phyloP scores from a whole-genome alignment of 2,329 filamentous ascomycete genomes.

The Triangularia setosa region DNA sequence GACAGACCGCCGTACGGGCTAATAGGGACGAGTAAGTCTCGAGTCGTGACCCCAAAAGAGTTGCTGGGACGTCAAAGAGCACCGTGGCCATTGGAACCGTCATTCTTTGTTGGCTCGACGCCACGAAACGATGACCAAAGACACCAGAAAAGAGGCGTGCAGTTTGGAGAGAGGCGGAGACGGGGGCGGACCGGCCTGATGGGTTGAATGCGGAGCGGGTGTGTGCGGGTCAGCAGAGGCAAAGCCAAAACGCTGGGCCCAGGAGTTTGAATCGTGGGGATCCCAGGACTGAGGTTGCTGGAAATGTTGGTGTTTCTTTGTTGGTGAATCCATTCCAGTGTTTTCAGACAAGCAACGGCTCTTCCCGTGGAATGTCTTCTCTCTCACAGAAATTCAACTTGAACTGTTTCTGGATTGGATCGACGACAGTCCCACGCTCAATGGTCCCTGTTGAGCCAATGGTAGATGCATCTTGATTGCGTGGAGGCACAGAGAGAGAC shows the following conservation, averaged over 20 bases:
- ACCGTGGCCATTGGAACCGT: background rate
- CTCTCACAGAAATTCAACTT: too few relatives aligned
- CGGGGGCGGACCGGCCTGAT: background rate
- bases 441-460: too few relatives aligned
- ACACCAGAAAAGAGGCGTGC: background rate
- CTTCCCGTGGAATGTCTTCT: background rate
- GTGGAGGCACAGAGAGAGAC: too few relatives aligned
- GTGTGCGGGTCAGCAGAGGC: background rate
- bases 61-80: background rate
- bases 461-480: too few relatives aligned
- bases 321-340: background rate
- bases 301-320: background rate
- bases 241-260: conserved; percentile 4
- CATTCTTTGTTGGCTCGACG: background rate
- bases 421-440: too few relatives aligned
- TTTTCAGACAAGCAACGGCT: background rate
- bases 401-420: too few relatives aligned
- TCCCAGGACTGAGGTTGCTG: background rate
- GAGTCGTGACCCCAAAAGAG: too few relatives aligned
- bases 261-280: background rate
- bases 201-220: background rate
- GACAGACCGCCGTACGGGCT: background rate
- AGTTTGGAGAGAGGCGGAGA: background rate
- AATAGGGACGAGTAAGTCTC: background rate
- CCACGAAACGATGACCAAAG: background rate